Conservation (phyloP, 768 basidiomycete species). For the Mycena latifolia region DNA sequence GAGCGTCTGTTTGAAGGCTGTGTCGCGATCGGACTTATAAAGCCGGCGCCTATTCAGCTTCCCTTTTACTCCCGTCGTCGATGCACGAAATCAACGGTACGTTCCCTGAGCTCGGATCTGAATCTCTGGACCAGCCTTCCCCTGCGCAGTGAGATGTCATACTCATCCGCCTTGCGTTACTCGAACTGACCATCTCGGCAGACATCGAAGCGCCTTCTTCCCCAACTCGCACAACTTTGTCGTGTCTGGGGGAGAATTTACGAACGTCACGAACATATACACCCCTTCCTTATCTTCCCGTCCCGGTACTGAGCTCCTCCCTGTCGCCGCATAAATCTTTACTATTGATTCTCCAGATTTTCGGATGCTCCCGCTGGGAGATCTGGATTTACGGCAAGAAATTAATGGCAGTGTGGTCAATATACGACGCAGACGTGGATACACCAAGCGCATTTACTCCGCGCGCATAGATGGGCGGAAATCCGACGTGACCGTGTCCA, state of each 20-base stretch:
- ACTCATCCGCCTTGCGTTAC: too few species aligned
- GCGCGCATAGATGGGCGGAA: background rate
- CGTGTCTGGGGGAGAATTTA: background rate
- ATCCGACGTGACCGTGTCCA: background rate
- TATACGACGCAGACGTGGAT: too few species aligned
- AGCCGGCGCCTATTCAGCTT: too few species aligned
- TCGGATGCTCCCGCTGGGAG: background rate
- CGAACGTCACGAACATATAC: background rate
- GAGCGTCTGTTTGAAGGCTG: too few species aligned
- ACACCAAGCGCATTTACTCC: background rate
- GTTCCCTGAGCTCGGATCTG: too few species aligned
- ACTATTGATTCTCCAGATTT: background rate
- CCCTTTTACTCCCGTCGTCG: too few species aligned
- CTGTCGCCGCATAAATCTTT: background rate
- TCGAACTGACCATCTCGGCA: too few species aligned
- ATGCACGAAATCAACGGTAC: too few species aligned
- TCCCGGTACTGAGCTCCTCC: background rate
- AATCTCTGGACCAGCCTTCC: background rate
- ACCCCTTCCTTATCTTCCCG: background rate
- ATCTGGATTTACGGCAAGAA: too few species aligned
- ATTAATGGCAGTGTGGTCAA: too few species aligned
- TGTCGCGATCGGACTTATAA: too few species aligned
- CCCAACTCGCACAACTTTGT: conserved; percentile 1
- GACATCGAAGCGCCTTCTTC: background rate
- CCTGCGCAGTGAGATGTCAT: too few species aligned